Percentiles rank a stretch among this genome's conserved stretches.
Conservation (phyloP, 176 grass and related monocot genomes). For the Oryza nivara region DNA sequence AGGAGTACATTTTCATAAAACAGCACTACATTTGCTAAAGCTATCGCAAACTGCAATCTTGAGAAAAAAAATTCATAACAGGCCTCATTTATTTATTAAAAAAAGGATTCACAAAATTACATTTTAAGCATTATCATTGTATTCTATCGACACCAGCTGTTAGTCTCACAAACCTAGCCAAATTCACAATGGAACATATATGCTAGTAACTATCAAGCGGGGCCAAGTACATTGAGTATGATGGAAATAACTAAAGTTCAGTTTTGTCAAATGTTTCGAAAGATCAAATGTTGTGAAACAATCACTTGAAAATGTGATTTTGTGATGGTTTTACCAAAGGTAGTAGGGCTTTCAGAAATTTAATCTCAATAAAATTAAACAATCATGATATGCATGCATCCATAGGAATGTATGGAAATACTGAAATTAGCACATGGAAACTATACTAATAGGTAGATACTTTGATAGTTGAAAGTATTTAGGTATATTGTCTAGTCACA, state of each 20-base stretch:
- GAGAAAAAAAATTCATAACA: not conserved
- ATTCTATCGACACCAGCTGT: not conserved
- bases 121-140: not conserved
- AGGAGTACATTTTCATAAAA: not conserved
- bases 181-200: not conserved
- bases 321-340: not conserved
- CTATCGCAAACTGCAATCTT: not conserved
- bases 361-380: not conserved
- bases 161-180: not conserved
- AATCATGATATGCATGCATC: not conserved
- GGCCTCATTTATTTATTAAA: too few species aligned
- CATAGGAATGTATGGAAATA: slow-evolving; percentile 4
- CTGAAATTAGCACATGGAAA: not conserved
- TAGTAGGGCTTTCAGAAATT: not conserved
- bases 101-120: not conserved
- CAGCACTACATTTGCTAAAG: not conserved
- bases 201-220: not conserved
- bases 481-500: not conserved
- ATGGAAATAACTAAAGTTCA: not conserved
- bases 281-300: not conserved
- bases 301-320: not conserved
- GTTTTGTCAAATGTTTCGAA: not conserved
- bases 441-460: slow-evolving; percentile 11
- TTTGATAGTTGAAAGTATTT: not conserved
- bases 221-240: not conserved